Base-by-base conservation (phyloP, 352 stramenopile genomes). In the Phytopythium kandeliae region DNA sequence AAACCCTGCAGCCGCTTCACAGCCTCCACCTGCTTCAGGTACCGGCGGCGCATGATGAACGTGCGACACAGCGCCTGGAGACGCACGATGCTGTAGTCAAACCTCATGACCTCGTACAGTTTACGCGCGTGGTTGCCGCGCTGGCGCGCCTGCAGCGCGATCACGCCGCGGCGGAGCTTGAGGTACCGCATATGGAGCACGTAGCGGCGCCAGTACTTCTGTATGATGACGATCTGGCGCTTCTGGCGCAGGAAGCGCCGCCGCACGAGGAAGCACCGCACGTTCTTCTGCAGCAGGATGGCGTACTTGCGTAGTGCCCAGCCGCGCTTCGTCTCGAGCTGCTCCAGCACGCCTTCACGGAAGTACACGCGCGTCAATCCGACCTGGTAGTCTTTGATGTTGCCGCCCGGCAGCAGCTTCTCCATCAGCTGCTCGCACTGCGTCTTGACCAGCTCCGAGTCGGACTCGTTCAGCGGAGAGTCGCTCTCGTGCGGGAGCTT, bases 341-440 rank as follows among this genome's bases (percentile, higher is more conserved):
- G 77, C 69, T 94, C 81, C 42, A 94, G 77, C 19, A 94, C 78
- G 9, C 83, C 83, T 10, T 90, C 44, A 26, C 89, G 80, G 58
- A 94, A 94, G 63, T 94, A 94, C n/a, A 94, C 79, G n/a, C 81
- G 78, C 6, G 77, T 85, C 59, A 86, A 87, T 44, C 83, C 83
- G 77, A 94, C 91, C 50, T 94, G 83, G 54, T 88, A 94, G 48
- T 94, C 78, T n/a, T n/a, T n/a, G n/a, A n/a, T n/a, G n/a, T n/a
- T n/a, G n/a, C n/a, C n/a, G 33, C 68, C 69, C 0, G 83, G 83
- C n/a, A 77, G 74, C 16, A 94, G 66, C 58, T 91, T 89, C 45
- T 87, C 68, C 80, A 92, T 90, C 0, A 92, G 58, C 16, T 89
- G 48, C 42, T 90, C 59, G 50, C 83, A 92, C 58, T 87, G 89